phyloP scores from a whole-genome alignment of 768 basidiomycete species.

The Coprinopsis cinerea region DNA sequence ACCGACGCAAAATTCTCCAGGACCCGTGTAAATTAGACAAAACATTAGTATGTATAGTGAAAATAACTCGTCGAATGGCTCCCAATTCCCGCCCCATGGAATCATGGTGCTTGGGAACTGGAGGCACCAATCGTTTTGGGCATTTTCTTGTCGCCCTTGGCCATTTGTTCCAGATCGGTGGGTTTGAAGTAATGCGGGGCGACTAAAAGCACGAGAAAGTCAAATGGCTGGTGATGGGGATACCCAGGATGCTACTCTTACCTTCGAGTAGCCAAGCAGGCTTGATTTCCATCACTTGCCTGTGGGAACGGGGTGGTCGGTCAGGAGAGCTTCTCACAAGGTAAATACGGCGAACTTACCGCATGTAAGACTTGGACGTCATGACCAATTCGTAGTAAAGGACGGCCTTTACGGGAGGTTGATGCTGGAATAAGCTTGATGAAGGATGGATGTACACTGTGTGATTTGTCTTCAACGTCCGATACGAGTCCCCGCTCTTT shows the following conservation, averaged over 20 bases:
- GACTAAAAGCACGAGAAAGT: constrained; percentile 40
- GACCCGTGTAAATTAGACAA: background rate
- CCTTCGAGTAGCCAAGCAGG: constrained; percentile 91
- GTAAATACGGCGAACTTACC: constrained; percentile 32
- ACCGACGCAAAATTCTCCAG: background rate
- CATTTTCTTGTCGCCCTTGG: constrained; percentile 87
- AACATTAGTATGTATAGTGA: background rate
- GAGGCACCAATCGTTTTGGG: constrained; percentile 66
- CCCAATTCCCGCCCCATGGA: background rate
- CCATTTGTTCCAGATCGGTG: constrained; percentile 74
- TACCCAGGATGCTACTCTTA: constrained; percentile 29
- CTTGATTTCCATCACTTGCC: constrained; percentile 98
- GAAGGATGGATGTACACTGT: constrained; percentile 97
- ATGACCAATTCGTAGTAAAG: constrained; percentile 97
- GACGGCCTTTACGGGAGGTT: constrained; percentile 86
- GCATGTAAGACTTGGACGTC: constrained; percentile 96
- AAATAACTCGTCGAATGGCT: background rate
- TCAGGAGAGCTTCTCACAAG: constrained; percentile 1
- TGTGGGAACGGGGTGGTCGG: constrained; percentile 19
- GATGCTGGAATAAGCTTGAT: constrained; percentile 90
- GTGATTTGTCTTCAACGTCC: constrained; percentile 93
- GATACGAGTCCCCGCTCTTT: constrained; percentile 94
- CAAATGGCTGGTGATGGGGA: background rate
- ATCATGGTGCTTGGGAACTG: constrained; percentile 20
- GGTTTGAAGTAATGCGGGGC: constrained; percentile 96